Base-by-base conservation (phyloP, 2,329 filamentous ascomycete genomes). In the Diaporthe ampelina region DNA sequence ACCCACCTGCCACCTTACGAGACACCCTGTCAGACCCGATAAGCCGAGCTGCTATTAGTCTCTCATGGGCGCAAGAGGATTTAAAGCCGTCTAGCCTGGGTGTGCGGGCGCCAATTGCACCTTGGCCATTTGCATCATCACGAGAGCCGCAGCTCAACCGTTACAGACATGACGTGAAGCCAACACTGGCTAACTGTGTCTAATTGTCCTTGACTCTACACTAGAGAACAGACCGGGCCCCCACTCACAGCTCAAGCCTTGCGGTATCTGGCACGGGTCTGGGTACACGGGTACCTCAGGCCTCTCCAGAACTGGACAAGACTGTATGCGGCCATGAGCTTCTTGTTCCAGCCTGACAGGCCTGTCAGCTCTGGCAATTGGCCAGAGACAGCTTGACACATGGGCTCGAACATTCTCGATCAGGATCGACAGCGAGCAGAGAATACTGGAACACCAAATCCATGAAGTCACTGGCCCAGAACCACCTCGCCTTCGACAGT, bases 131-230 rank as follows among this genome's bases (percentile, higher is more conserved):
- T 45, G 59, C 24, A 63, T 43, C 59, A 32, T 19, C 35, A 6
- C 29, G 48, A 37, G 45, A 68, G 63, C 63, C 48, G 63, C 29
- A 54, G 7, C 63, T 54, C 63, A 54, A 68, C 63, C 21, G 48
- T 54, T 68, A 50, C 48, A 26, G 29, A 67, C 21, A 45, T n/a
- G 32, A 54, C 48, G 29, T 17, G 48, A 40, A 40, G 48, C 32
- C 45, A 40, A 54, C 63, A 37, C 29, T 67, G n/a, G n/a, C n/a
- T n/a, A n/a, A n/a, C n/a, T n/a, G n/a, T n/a, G n/a, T n/a, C n/a
- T n/a, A n/a, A n/a, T n/a, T n/a, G n/a, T n/a, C n/a, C n/a, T n/a
- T n/a, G 13, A 40, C 37, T 15, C 37, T 40, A 15, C 61, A 9
- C 17, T n/a, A 35, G 61, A 52, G 11, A 32, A 24, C 4, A 10